Base-by-base conservation (phyloP, 1,284 basidiomycete species). In the Stygiomarasmius scandens region DNA sequence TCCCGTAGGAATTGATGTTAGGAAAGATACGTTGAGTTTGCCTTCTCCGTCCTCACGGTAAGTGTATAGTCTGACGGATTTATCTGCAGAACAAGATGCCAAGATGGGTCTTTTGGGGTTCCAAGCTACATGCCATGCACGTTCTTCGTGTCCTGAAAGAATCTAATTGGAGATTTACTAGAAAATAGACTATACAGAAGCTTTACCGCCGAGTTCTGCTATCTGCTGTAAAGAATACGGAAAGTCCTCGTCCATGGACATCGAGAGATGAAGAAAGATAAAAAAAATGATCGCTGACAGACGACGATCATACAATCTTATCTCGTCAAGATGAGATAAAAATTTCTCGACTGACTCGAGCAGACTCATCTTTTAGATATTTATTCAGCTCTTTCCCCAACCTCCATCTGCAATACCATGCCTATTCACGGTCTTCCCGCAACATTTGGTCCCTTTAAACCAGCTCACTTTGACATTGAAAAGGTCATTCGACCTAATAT, bases 71-170 rank as follows among this genome's bases (percentile, higher is more conserved):
- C 94, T 83, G 57, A 98, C 91, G 2, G 93, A 87, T 73, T 95
- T 96, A 75, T 99, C 96, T 8, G 92, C 88, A 2, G 96, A 98
- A 71, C 96, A 98, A 4, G 95, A 94, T 0, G 96, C 95, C 14
- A 99, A 78, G 14, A 96, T 71, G 0, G 92, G 84, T 60, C 89
- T 84, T 5, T 80, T 76, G 0, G 95, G 93, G 69, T 98, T 98
- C 94, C 96, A 99, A 6, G 94, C 87, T 27, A 95, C 78, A 59
- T 87, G 79, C 96, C 96, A 99, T 19, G 87, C 92, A 49, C 92
- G 84, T 62, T 95, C 94, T 49, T 88, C 81, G 74, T 98, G 95
- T 0, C 92, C 93, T 83, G 66, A 20, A 53, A 27, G 45, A 22
- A 32, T 14, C 10, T 9, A 43, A 24, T 29, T 36, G 12, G 43